Evolutionary conservation across 495 filamentous ascomycete genomes (phyloP).

Genomic region (Lepraria neglecta): DNA sequence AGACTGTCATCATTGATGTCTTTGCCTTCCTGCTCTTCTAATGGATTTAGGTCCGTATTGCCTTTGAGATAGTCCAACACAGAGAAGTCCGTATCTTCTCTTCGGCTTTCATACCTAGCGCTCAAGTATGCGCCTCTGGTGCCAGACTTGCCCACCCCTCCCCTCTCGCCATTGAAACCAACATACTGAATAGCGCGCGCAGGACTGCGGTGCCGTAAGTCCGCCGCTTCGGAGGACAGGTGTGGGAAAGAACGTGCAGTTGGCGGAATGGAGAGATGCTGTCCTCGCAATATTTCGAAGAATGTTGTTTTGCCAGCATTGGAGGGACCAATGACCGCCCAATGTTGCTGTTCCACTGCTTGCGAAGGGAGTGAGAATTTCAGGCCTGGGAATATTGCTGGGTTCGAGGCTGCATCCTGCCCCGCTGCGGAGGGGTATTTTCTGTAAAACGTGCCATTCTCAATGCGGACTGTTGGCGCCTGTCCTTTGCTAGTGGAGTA

Average conservation of each 20-base stretch:
- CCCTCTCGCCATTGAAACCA: conserved; percentile 65
- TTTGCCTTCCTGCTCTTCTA: conserved; percentile 47
- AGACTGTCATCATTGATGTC: conserved; percentile 42
- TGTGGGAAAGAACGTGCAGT: conserved; percentile 68
- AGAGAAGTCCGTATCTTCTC: conserved; percentile 82
- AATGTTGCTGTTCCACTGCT: conserved; percentile 46
- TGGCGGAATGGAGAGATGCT: conserved; percentile 66
- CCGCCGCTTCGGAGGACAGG: conserved; percentile 51
- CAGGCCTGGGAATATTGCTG: conserved; percentile 61
- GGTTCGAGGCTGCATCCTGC: conserved; percentile 41
- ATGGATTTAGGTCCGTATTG: conserved; percentile 68
- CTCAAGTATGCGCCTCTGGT: conserved; percentile 72
- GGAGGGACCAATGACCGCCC: conserved; percentile 70
- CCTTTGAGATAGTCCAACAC: conserved; percentile 71
- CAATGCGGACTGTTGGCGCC: conserved; percentile 63
- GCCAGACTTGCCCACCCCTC: conserved; percentile 46
- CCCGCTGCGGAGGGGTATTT: conserved; percentile 56
- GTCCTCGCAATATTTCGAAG: conserved; percentile 65
- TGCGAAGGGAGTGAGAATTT: conserved; percentile 58
- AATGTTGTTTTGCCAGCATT: conserved; percentile 68
- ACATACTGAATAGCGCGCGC: conserved; percentile 71
- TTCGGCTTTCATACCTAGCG: conserved; percentile 82
- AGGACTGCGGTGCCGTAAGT: conserved; percentile 50
- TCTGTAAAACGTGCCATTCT: conserved; percentile 74
- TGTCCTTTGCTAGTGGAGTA: conserved; percentile 15